phyloP scores from a whole-genome alignment of 768 basidiomycete genomes.

The Agaricus sinodeliciosus region DNA sequence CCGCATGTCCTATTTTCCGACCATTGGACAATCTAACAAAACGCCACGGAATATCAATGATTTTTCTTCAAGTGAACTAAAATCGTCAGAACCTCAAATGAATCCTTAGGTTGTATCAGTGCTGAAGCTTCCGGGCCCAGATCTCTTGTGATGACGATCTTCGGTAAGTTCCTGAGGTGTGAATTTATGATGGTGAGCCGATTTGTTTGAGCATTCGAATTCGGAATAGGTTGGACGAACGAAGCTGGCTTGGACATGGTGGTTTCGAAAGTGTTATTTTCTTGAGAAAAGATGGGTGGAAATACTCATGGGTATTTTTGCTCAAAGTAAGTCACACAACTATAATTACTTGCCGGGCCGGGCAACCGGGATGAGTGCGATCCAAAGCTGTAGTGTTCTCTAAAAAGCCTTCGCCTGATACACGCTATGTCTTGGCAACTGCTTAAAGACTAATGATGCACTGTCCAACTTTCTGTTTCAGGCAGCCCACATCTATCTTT shows the following conservation, averaged over 20 bases:
- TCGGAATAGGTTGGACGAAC: constrained; percentile 3
- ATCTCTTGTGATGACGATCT: constrained; percentile 53
- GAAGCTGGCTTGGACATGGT: neutral
- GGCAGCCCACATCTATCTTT: too few species aligned
- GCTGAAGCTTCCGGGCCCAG: constrained; percentile 63
- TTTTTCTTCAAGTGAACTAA: neutral
- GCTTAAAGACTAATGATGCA: too few species aligned
- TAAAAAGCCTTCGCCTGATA: too few species aligned
- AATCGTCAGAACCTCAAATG: constrained; percentile 41
- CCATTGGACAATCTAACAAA: constrained; percentile 34
- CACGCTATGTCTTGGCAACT: too few species aligned
- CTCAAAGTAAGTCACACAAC: too few species aligned
- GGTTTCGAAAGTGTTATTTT: too few species aligned
- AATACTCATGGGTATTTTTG: too few species aligned
- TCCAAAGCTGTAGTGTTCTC: too few species aligned
- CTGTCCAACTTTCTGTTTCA: too few species aligned
- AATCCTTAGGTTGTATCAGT: constrained; percentile 37
- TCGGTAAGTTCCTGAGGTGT: constrained; percentile 18
- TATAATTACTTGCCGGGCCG: too few species aligned
- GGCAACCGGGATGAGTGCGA: too few species aligned
- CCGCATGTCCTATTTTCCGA: constrained; percentile 48
- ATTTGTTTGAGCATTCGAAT: neutral
- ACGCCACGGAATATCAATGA: neutral
- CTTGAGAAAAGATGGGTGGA: too few species aligned
- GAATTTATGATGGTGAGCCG: constrained; percentile 17